Conservation (phyloP, 345 rosid species). For the Eucalyptus grandis region DNA sequence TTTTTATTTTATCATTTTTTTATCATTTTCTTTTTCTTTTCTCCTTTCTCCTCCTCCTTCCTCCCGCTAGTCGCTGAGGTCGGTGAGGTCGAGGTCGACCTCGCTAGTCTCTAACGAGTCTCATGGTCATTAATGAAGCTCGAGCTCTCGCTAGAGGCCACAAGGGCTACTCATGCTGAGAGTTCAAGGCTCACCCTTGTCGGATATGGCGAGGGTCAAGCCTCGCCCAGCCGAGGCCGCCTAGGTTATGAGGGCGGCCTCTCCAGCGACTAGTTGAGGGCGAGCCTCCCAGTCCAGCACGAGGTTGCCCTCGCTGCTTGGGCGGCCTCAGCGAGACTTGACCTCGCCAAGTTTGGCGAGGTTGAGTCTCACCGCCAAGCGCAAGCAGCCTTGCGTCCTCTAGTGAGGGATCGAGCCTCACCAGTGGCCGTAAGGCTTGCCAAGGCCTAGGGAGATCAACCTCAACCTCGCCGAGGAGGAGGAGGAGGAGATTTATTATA, state of each 20-base stretch:
- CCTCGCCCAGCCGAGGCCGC: accelerated
- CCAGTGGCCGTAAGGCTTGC: accelerated
- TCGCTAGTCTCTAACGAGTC: accelerated
- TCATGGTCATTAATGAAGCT: accelerated
- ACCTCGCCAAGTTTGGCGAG: no score
- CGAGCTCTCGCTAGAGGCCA: accelerated
- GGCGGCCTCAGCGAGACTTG: no score
- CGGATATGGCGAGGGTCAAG: accelerated
- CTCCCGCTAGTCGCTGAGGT: accelerated
- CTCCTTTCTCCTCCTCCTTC: no score
- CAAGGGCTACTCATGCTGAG: accelerated
- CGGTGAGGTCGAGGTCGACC: accelerated
- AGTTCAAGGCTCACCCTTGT: accelerated
- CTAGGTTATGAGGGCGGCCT: accelerated
- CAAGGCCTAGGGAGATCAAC: accelerated
- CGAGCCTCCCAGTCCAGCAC: no score
- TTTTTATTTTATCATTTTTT: accelerated
- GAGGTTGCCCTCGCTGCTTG: accelerated
- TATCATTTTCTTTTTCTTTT: no score
- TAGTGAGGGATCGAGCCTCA: accelerated
- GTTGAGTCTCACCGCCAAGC: accelerated
- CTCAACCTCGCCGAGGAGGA: accelerated
- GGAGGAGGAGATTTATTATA: no score
- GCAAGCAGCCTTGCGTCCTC: accelerated
- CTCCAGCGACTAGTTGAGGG: accelerated